These are phyloP conservation scores for Dysphania ambrosioides DNA, from an alignment of 148 eudicot genomes.

Conservation along the genomic window DNA sequence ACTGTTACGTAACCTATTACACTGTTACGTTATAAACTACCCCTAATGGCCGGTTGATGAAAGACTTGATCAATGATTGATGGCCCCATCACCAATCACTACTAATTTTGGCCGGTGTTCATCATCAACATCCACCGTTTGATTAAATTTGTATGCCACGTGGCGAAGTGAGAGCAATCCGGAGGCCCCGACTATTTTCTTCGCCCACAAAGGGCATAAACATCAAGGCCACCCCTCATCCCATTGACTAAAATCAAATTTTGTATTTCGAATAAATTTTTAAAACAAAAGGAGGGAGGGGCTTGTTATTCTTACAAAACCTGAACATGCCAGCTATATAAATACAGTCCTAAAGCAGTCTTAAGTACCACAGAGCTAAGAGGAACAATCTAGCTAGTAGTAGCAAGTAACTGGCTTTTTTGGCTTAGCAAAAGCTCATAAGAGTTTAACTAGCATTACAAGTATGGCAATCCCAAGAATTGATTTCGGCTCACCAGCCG, in stretches of 20 bases:
- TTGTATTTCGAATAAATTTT: neutral
- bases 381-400: constrained; percentile 17
- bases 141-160: constrained; percentile 30
- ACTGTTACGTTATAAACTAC: constrained; percentile 16
- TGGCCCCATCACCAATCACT: constrained; percentile 25
- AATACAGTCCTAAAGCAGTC: constrained; percentile 18
- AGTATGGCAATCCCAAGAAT: constrained; percentile 58
- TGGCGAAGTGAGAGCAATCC: constrained; percentile 28
- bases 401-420: neutral
- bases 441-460: neutral
- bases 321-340: constrained; percentile 23
- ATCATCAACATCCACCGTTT: constrained; percentile 14
- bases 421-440: neutral
- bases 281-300: neutral
- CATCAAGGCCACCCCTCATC: neutral
- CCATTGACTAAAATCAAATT: constrained; percentile 4
- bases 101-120: constrained; percentile 32
- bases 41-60: constrained; percentile 15
- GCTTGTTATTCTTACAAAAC: neutral
- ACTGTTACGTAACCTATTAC: constrained; percentile 8
- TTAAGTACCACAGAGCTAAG: constrained; percentile 21
- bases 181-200: constrained; percentile 39
- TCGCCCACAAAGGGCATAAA: neutral
- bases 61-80: constrained; percentile 28
- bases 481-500: constrained; percentile 45